phyloP scores from a whole-genome alignment of 2,329 filamentous ascomycete genomes.

The Rhexocercosporidium sp. region DNA sequence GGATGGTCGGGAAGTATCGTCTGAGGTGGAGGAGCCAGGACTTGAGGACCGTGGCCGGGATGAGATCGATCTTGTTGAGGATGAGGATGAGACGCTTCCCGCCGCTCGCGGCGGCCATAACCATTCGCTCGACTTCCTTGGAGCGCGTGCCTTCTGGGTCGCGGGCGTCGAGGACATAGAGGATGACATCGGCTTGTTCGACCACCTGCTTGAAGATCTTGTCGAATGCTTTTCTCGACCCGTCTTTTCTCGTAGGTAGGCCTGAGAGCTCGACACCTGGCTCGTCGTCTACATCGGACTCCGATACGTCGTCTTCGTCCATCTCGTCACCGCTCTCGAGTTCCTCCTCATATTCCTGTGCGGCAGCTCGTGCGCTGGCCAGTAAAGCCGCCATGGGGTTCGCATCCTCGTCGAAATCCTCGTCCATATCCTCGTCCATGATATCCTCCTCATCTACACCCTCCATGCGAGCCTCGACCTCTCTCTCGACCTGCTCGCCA shows the following conservation, averaged over 20 bases:
- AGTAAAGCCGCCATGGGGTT: conserved; percentile 94
- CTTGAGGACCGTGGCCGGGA: conserved; percentile 81
- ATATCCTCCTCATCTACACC: conserved; percentile 53
- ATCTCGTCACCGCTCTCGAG: conserved; percentile 56
- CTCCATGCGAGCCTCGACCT: conserved; percentile 50
- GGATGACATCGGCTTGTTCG: conserved; percentile 84
- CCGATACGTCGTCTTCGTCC: conserved; percentile 57
- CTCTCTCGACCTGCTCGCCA: conserved; percentile 50
- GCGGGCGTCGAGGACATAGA: conserved; percentile 91
- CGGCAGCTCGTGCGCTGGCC: conserved; percentile 80
- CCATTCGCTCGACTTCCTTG: conserved; percentile 85
- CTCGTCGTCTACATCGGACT: conserved; percentile 52
- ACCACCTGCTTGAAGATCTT: conserved; percentile 96
- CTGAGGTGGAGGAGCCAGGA: conserved; percentile 85
- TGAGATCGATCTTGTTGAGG: conserved; percentile 93
- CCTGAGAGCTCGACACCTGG: conserved; percentile 56
- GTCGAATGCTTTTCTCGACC: conserved; percentile 86
- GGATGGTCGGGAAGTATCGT: conserved; percentile 88
- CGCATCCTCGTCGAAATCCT: conserved; percentile 66
- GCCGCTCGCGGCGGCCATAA: conserved; percentile 85
- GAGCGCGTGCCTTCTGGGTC: conserved; percentile 92
- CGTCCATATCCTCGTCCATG: conserved; percentile 58
- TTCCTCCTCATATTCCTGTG: conserved; percentile 69
- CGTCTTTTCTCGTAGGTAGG: conserved; percentile 59
- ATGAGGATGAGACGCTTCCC: conserved; percentile 90